Conservation (phyloP, 23 red algal genomes). For the Gracilaria caudata region DNA sequence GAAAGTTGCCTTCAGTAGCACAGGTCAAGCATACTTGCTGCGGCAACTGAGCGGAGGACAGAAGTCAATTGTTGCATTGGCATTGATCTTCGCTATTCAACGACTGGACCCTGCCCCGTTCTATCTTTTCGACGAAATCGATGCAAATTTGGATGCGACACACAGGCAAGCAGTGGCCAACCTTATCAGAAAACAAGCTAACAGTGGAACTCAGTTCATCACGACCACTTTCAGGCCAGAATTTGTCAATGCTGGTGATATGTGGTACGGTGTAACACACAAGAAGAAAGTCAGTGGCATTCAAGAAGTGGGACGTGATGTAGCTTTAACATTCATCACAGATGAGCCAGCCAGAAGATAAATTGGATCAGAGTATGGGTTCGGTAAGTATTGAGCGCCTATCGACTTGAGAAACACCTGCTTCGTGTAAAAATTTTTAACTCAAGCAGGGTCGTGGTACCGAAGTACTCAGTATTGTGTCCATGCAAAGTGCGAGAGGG, state of each 20-base stretch:
- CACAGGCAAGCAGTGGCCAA: conserved; percentile 84
- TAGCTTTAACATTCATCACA: conserved; percentile 88
- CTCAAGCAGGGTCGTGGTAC: too few species aligned
- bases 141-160: conserved; percentile 94
- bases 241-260: conserved; percentile 87
- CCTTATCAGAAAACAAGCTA: conserved; percentile 73
- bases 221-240: conserved; percentile 98
- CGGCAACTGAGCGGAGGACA: conserved; percentile 93
- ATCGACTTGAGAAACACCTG: not conserved
- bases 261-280: conserved; percentile 91
- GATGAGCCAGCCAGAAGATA: conserved; percentile 48
- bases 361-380: not conserved
- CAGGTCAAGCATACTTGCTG: conserved; percentile 71
- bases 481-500: not conserved
- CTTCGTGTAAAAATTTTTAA: too few species aligned
- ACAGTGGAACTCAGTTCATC: conserved; percentile 85
- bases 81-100: conserved; percentile 98
- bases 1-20: conserved; percentile 82
- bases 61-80: conserved; percentile 93
- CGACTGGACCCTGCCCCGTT: conserved; percentile 97
- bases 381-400: not conserved
- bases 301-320: conserved; percentile 72
- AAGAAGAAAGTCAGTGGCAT: conserved; percentile 72
- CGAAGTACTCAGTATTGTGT: too few species aligned
- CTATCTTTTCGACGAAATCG: conserved; percentile 99